Conservation (phyloP, 345 rosid species). For the Hypericum androsaemum region DNA sequence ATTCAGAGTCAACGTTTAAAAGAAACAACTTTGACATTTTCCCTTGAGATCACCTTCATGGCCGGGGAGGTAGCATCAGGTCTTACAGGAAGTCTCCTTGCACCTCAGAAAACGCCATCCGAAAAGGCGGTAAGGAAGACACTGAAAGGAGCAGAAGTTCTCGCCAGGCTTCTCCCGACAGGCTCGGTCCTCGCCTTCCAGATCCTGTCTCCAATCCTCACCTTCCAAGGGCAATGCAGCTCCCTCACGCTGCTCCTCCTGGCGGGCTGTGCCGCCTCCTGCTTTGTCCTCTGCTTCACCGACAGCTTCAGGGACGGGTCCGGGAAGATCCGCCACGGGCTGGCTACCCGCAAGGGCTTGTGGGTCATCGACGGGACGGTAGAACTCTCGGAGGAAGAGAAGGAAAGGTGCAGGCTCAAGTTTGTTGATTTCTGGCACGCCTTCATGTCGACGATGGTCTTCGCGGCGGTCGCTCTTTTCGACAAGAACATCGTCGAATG, state of each 20-base stretch:
- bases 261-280: slow-evolving; percentile 29
- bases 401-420: slow-evolving; percentile 29
- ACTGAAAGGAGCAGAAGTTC: slow-evolving; percentile 49
- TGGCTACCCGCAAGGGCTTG: slow-evolving; percentile 52
- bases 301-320: slow-evolving; percentile 50
- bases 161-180: slow-evolving; percentile 59
- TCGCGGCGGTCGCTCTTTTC: slow-evolving; percentile 44
- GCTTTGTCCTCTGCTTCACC: slow-evolving; percentile 50
- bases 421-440: slow-evolving; percentile 61
- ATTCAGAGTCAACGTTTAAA: too few relatives aligned
- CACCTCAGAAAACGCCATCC: slow-evolving; percentile 33
- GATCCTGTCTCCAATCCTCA: slow-evolving; percentile 49
- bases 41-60: too few relatives aligned
- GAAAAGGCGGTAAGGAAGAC: slow-evolving; percentile 43
- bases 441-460: slow-evolving; percentile 42
- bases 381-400: slow-evolving; percentile 28
- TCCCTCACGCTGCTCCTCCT: slow-evolving; percentile 34
- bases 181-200: slow-evolving; percentile 67
- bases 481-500: slow-evolving; percentile 59
- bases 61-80: too few relatives aligned
- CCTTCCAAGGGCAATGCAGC: slow-evolving; percentile 57
- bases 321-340: slow-evolving; percentile 66
- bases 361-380: slow-evolving; percentile 42
- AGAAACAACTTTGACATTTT: too few relatives aligned
- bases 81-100: too few relatives aligned